Evolutionary conservation across 2,329 filamentous ascomycete species (phyloP).

Genomic region (Seiridium unicorne): DNA sequence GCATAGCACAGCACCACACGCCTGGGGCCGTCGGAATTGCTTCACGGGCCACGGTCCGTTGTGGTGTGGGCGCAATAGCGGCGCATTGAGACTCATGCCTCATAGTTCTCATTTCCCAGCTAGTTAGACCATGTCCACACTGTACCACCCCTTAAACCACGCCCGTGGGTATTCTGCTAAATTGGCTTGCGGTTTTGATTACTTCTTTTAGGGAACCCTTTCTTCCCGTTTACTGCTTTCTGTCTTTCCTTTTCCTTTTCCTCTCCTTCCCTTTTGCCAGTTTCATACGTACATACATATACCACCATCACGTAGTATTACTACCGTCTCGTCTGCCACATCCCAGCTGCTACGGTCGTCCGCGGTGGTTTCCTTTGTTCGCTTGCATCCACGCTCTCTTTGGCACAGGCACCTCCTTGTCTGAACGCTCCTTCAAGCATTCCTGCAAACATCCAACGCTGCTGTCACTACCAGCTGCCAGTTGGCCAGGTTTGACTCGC

Average conservation of each 20-base stretch:
- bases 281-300: slow-evolving; percentile 14
- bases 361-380: slow-evolving; percentile 24
- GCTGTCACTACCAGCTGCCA: slow-evolving; percentile 17
- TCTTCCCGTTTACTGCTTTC: slow-evolving; percentile 1
- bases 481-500: slow-evolving; percentile 22
- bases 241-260: slow-evolving; percentile 13
- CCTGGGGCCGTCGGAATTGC: slow-evolving; percentile 10
- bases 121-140: slow-evolving; percentile 24
- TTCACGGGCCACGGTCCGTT: slow-evolving; percentile 20
- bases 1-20: slow-evolving; percentile 10
- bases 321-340: slow-evolving; percentile 15
- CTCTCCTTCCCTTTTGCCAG: slow-evolving; percentile 12
- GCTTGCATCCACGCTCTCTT: slow-evolving; percentile 15
- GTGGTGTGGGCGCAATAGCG: slow-evolving; percentile 28
- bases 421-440: slow-evolving; percentile 23
- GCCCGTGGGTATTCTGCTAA: slow-evolving; percentile 22
- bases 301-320: background rate
- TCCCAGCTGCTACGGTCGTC: slow-evolving; percentile 15
- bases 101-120: slow-evolving; percentile 28
- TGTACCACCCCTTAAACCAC: slow-evolving; percentile 19
- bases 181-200: slow-evolving; percentile 28
- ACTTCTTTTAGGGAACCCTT: slow-evolving; percentile 23
- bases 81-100: slow-evolving; percentile 28
- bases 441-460: slow-evolving; percentile 27
- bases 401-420: slow-evolving; percentile 16